A percentile compares a stretch with the other conserved stretches of the same genome.
These are phyloP conservation scores for Cadophora sp. DNA, from an alignment of 2,329 filamentous ascomycete species.

Conservation along the genomic window DNA sequence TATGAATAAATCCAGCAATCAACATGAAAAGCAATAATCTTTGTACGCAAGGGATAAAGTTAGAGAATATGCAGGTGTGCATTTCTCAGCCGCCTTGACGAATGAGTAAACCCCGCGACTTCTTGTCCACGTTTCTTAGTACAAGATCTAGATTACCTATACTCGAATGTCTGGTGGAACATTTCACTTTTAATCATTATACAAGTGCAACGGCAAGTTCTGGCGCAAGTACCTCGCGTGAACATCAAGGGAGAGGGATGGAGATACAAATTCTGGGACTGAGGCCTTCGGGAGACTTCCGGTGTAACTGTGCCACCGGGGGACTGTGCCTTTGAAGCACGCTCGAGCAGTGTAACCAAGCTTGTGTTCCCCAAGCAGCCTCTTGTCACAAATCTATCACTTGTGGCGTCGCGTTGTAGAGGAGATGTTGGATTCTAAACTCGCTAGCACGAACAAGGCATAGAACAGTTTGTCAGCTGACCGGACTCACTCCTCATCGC, in stretches of 20 bases:
- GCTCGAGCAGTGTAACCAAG: constrained; percentile 4
- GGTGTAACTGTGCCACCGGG: neutral
- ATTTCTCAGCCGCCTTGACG: neutral
- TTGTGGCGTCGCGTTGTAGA: neutral
- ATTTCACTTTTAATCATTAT: neutral
- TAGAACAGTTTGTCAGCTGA: neutral
- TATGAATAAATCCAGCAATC: neutral
- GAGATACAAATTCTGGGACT: neutral
- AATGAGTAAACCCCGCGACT: neutral
- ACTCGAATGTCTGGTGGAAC: neutral
- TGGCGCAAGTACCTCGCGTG: neutral
- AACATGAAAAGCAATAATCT: neutral
- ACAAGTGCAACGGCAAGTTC: neutral
- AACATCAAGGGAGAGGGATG: neutral
- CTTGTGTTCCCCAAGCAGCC: neutral
- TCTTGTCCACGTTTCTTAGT: neutral
- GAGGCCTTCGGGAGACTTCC: neutral
- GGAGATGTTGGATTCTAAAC: neutral
- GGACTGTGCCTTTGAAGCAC: neutral
- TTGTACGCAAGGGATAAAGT: neutral
- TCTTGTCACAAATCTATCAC: neutral
- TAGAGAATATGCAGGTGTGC: neutral
- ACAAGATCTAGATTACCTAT: neutral
- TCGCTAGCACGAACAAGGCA: neutral
- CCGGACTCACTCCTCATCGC: neutral